Base-by-base conservation (phyloP, 2,329 filamentous ascomycete genomes). In the Allantophomopsis cytisporea region DNA sequence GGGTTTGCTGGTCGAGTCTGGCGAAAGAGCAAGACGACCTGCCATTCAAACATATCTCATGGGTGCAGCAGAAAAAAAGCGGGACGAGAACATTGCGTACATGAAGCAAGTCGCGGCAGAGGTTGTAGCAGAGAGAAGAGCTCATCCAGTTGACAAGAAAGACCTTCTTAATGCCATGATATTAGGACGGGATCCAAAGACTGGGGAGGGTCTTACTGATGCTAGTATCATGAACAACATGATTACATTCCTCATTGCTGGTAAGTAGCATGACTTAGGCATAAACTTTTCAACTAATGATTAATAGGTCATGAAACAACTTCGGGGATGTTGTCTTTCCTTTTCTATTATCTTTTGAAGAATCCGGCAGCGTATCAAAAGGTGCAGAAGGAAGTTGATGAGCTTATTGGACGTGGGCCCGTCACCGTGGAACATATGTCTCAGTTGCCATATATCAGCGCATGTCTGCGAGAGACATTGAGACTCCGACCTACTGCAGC, bases 151-250 rank as follows among this genome's bases (percentile, higher is more conserved):
- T 2, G 63, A 68, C n/a, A 69, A 72, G 45, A 78, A 76, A 41
- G 82, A 85, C 53, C 62, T 86, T 5, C 58, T 85, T 11, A 71
- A 71, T 42, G 73, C 77, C 31, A 80, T 86, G 76, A 60, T 85
- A 35, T 61, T 74, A 8, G 77, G 76, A 0, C 66, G 65, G 3
- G 81, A 85, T 50, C 66, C 73, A 1, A 69, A 73, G 56, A 83
- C 78, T 2, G 76, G 79, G 10, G 62, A 75, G 48, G 68, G 66
- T 20, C 60, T 85, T 48, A 68, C 61, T 2, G 74, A 81, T 42
- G 61, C 69, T 4, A 70, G 65, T 37, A 80, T 83, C 45, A 69
- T 72, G 8, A 65, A 78, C 52, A 80, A 85, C 46, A 73, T 86
- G 59, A 76, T 82, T 42, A 85, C 80, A 0, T 84, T 85, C 47